Percentiles rank a stretch among this genome's conserved stretches.
phyloP scores from a whole-genome alignment of 495 filamentous ascomycete genomes.

The Aspergillus kassunensis region DNA sequence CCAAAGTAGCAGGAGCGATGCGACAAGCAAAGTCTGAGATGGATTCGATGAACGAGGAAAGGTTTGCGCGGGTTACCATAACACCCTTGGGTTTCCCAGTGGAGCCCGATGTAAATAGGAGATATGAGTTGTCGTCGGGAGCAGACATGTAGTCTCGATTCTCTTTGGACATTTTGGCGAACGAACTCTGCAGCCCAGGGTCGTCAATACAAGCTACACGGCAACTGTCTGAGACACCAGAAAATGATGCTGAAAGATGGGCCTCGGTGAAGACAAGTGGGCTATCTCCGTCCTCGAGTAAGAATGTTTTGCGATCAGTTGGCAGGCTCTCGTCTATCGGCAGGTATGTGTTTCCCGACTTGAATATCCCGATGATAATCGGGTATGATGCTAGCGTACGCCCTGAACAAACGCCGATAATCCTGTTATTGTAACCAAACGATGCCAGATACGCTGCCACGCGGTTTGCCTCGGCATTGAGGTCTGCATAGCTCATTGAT shows the following conservation, averaged over 20 bases:
- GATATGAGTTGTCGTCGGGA: conserved; percentile 89
- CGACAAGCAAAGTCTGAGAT: conserved; percentile 27
- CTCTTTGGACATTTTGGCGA: conserved; percentile 18
- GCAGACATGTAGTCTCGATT: conserved; percentile 32
- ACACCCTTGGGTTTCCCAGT: conserved; percentile 98
- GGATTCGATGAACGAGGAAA: conserved; percentile 43
- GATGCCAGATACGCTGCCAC: conserved; percentile 36
- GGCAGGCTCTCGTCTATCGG: conserved; percentile 52
- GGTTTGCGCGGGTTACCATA: conserved; percentile 56
- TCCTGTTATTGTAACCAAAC: conserved; percentile 27
- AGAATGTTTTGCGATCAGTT: conserved; percentile 40
- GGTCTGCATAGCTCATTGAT: conserved; percentile 31
- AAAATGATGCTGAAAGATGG: conserved; percentile 18
- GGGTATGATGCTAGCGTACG: conserved; percentile 41
- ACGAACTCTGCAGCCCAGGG: conserved; percentile 21
- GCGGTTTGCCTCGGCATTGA: conserved; percentile 36
- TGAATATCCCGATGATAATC: conserved; percentile 42
- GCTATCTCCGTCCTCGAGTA: conserved; percentile 35
- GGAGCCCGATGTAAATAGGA: conserved; percentile 94
- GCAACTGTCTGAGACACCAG: conserved; percentile 22
- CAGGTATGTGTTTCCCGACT: conserved; percentile 71
- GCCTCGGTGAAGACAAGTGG: conserved; percentile 29
- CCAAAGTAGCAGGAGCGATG: conserved; percentile 20
- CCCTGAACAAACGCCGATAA: conserved; percentile 43
- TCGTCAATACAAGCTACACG: conserved; percentile 29